A percentile compares a stretch with the other conserved stretches of the same genome.
Conservation (phyloP, 2,329 filamentous ascomycete species). For the Colletotrichum sp. region DNA sequence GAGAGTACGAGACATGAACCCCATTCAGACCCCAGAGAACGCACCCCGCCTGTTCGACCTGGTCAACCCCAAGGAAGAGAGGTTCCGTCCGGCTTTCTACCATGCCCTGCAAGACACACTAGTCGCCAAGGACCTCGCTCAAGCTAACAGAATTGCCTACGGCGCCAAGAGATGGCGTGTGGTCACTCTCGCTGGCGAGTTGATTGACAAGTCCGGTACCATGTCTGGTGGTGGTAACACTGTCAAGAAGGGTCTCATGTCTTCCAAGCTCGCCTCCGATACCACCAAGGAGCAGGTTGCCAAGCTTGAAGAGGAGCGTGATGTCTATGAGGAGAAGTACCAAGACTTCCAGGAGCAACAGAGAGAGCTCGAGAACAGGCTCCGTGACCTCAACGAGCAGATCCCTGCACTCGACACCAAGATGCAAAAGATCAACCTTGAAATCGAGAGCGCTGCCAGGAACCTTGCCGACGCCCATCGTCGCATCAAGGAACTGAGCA, state of each 20-base stretch:
- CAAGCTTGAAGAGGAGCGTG: slow-evolving; percentile 86
- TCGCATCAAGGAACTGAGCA: slow-evolving; percentile 82
- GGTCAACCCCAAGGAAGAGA: slow-evolving; percentile 86
- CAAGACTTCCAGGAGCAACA: slow-evolving; percentile 85
- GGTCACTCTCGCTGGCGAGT: slow-evolving; percentile 90
- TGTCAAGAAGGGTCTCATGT: slow-evolving; percentile 94
- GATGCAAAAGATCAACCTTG: slow-evolving; percentile 88
- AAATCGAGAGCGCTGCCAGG: slow-evolving; percentile 84
- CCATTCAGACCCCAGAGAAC: slow-evolving; percentile 88
- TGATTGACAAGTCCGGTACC: slow-evolving; percentile 97
- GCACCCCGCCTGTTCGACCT: slow-evolving; percentile 93
- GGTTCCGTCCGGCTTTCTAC: slow-evolving; percentile 90
- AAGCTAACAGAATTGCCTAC: slow-evolving; percentile 96
- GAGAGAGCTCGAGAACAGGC: slow-evolving; percentile 74
- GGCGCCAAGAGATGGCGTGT: slow-evolving; percentile 94
- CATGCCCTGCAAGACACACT: slow-evolving; percentile 94
- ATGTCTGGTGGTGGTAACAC: slow-evolving; percentile 97
- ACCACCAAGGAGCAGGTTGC: slow-evolving; percentile 86
- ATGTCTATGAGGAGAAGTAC: slow-evolving; percentile 83
- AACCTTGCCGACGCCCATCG: slow-evolving; percentile 86
- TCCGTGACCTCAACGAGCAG: slow-evolving; percentile 76
- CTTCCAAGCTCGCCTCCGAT: slow-evolving; percentile 89
- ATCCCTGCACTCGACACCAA: slow-evolving; percentile 87
- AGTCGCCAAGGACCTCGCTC: slow-evolving; percentile 90
- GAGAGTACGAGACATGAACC: slow-evolving; percentile 75